These are phyloP conservation scores for Hypoxylon sp. DNA, from an alignment of 2,329 filamentous ascomycete species.

Conservation along the genomic window DNA sequence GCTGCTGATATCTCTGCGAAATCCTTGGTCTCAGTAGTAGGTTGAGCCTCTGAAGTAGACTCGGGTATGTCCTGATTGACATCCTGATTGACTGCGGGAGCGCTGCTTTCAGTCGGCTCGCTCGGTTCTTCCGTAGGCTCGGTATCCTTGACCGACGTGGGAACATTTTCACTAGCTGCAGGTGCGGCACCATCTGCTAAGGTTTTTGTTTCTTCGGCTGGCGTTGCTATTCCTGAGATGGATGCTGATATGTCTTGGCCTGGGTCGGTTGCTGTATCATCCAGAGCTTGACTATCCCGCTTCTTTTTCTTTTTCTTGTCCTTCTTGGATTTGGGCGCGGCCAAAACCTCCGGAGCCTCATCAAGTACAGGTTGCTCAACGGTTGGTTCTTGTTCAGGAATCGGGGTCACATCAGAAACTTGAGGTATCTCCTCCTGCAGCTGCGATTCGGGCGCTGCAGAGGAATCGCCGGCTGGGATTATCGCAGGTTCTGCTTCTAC, in stretches of 20 bases:
- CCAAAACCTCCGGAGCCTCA: slow-evolving; percentile 5
- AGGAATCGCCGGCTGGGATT: slow-evolving; percentile 1
- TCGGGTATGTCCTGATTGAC: background rate
- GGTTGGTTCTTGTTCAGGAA: slow-evolving; percentile 3
- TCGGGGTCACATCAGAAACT: slow-evolving; percentile 5
- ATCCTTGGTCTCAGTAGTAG: slow-evolving; percentile 3
- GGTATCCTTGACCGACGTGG: background rate
- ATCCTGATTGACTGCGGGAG: slow-evolving; percentile 1
- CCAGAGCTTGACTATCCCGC: slow-evolving; percentile 18
- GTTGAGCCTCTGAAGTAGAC: background rate
- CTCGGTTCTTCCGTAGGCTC: background rate
- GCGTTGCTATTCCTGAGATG: slow-evolving; percentile 9
- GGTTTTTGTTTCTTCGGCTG: slow-evolving; percentile 9
- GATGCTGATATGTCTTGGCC: slow-evolving; percentile 13
- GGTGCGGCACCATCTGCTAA: background rate
- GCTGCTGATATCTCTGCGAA: slow-evolving; percentile 1
- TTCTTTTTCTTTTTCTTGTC: slow-evolving; percentile 39
- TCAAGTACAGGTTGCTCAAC: slow-evolving; percentile 10
- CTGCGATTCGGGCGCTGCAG: background rate
- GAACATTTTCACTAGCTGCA: slow-evolving; percentile 2
- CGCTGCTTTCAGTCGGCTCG: slow-evolving; percentile 2
- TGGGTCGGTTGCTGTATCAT: slow-evolving; percentile 16
- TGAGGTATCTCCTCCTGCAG: slow-evolving; percentile 9
- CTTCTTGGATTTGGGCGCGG: slow-evolving; percentile 33
- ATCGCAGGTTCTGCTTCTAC: slow-evolving; percentile 9